Evolutionary conservation across 2,329 filamentous ascomycete species (phyloP).

Genomic region (Trichoderma aggressivum): DNA sequence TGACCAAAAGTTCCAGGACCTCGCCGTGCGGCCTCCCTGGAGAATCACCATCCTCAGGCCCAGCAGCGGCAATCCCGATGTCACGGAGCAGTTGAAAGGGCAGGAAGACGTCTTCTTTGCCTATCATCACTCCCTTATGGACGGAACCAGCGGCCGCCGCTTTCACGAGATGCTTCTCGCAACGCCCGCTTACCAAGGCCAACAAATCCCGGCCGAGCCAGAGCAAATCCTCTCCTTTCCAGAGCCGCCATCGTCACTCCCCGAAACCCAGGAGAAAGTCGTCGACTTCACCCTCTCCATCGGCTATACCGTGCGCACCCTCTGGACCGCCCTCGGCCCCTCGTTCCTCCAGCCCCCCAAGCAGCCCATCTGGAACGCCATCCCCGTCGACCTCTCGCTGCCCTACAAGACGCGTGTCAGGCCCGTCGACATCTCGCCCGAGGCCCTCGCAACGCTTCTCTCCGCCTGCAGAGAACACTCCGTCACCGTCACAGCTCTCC

Average conservation of each 20-base stretch:
- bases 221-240: conserved; percentile 32
- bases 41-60: conserved; percentile 38
- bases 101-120: conserved; percentile 43
- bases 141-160: conserved; percentile 46
- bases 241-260: conserved; percentile 30
- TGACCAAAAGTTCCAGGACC: conserved; percentile 39
- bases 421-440: conserved; percentile 35
- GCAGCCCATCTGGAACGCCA: conserved; percentile 39
- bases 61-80: conserved; percentile 5
- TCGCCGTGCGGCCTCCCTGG: conserved; percentile 45
- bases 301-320: conserved; percentile 37
- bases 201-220: not conserved
- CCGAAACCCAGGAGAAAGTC: conserved; percentile 40
- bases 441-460: conserved; percentile 33
- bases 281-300: conserved; percentile 40
- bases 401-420: conserved; percentile 37
- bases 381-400: conserved; percentile 33
- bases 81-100: conserved; percentile 14
- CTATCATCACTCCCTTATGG: conserved; percentile 52
- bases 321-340: conserved; percentile 42
- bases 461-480: conserved; percentile 38
- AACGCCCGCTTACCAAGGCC: conserved; percentile 35
- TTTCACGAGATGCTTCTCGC: conserved; percentile 49
- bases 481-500: conserved; percentile 47
- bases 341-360: conserved; percentile 33